Evolutionary conservation across 805 yeast genomes (phyloP).

Genomic region (Candida maltosa): DNA sequence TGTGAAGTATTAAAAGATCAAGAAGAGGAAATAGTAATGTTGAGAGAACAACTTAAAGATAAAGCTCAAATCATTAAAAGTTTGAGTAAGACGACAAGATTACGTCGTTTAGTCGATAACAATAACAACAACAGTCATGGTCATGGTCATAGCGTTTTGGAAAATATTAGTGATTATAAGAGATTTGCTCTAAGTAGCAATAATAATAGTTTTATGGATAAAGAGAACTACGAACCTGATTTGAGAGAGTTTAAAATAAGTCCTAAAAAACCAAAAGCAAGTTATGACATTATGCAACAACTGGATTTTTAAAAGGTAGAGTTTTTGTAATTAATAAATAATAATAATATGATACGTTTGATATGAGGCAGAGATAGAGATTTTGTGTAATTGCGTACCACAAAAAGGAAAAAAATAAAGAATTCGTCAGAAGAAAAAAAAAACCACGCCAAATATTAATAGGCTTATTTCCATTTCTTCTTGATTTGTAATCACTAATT

Average conservation of each 20-base stretch:
- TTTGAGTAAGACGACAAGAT: conserved; percentile 59
- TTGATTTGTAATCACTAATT: too few relatives aligned
- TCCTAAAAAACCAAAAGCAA: conserved; percentile 13
- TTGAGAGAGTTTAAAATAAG: conserved; percentile 20
- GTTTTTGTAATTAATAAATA: too few relatives aligned
- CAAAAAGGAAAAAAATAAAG: too few relatives aligned
- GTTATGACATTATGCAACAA: conserved; percentile 5
- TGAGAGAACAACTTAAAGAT: conserved; percentile 59
- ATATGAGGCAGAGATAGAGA: too few relatives aligned
- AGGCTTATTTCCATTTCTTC: too few relatives aligned
- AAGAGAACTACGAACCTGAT: conserved; percentile 13
- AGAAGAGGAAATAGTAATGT: conserved; percentile 64
- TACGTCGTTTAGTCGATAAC: conserved; percentile 46
- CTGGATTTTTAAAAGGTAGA: too few relatives aligned
- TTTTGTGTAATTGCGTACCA: too few relatives aligned
- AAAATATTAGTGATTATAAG: conserved; percentile 2
- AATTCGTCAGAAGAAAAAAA: too few relatives aligned
- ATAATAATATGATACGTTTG: too few relatives aligned
- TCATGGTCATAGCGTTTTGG: not conserved
- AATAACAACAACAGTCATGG: conserved; percentile 2
- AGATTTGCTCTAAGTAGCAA: not conserved
- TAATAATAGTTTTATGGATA: conserved; percentile 5
- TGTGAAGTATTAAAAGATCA: conserved; percentile 50
- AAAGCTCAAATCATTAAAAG: conserved; percentile 81
- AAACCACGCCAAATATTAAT: too few relatives aligned